Conservation (phyloP, 73 alveolate species). For the Paramecium pentaurelia region DNA sequence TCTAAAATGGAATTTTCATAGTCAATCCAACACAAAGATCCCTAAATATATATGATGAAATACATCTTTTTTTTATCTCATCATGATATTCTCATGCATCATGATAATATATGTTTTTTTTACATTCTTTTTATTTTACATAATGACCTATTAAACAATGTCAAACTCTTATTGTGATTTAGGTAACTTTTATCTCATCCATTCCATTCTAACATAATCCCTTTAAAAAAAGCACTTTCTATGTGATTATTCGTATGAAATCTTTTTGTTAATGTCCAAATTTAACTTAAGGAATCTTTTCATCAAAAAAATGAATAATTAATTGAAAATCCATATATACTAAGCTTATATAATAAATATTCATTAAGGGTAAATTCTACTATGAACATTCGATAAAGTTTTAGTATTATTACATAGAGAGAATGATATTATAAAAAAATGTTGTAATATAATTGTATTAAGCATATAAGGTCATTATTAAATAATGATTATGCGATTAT, state of each 20-base stretch:
- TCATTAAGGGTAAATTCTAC: background rate
- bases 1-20: background rate
- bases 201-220: background rate
- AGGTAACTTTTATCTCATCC: background rate
- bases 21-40: background rate
- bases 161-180: background rate
- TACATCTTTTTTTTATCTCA: background rate
- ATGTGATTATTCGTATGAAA: background rate
- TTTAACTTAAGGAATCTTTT: background rate
- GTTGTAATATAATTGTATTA: background rate
- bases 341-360: background rate
- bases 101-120: background rate
- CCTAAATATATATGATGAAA: background rate
- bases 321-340: background rate
- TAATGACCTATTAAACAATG: background rate
- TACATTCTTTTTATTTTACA: background rate
- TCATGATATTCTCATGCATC: background rate
- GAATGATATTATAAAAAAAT: background rate
- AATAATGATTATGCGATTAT: background rate
- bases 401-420: background rate
- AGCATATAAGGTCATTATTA: background rate
- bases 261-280: background rate
- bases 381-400: background rate
- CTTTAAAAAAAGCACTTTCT: background rate
- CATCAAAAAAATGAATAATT: slow-evolving; percentile 42